A percentile compares a stretch with the other conserved stretches of the same genome.
Conservation (phyloP, 495 filamentous ascomycete genomes). For the Penicillium daleae region DNA sequence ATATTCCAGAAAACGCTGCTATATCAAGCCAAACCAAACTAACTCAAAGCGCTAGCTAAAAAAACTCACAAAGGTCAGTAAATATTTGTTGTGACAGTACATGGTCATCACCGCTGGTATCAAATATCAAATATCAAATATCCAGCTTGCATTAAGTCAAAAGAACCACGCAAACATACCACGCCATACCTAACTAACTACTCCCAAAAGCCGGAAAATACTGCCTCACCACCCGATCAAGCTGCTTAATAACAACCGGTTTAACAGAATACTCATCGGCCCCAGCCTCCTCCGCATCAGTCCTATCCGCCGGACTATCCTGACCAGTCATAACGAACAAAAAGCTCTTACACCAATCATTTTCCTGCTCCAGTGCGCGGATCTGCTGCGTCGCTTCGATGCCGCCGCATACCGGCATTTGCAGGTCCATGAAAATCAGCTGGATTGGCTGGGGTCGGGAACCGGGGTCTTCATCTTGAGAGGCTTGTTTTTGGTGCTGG, state of each 20-base stretch:
- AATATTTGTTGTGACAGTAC: not conserved
- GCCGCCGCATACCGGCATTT: slow-evolving; percentile 87
- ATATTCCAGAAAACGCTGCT: not conserved
- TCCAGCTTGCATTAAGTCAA: not conserved
- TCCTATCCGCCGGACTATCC: slow-evolving; percentile 20
- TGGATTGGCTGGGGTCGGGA: slow-evolving; percentile 51
- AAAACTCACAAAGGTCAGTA: not conserved
- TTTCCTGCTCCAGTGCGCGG: slow-evolving; percentile 72
- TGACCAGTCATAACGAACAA: slow-evolving; percentile 25
- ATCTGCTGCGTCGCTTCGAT: slow-evolving; percentile 89
- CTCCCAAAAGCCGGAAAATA: slow-evolving; percentile 15
- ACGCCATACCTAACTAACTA: not conserved
- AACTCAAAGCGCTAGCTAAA: not conserved
- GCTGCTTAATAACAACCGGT: slow-evolving; percentile 16
- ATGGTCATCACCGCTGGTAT: not conserved
- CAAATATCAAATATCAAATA: not conserved
- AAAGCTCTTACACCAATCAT: slow-evolving; percentile 34
- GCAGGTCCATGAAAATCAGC: slow-evolving; percentile 91
- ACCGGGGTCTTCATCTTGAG: not conserved
- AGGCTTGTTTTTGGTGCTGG: not conserved
- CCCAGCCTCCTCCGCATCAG: slow-evolving; percentile 15
- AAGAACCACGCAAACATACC: not conserved
- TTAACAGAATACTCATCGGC: slow-evolving; percentile 21
- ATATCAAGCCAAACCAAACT: not conserved
- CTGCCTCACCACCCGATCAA: slow-evolving; percentile 18